Evolutionary conservation across 2,329 filamentous ascomycete species (phyloP).

Genomic region (Penicillium psychrosexuale): DNA sequence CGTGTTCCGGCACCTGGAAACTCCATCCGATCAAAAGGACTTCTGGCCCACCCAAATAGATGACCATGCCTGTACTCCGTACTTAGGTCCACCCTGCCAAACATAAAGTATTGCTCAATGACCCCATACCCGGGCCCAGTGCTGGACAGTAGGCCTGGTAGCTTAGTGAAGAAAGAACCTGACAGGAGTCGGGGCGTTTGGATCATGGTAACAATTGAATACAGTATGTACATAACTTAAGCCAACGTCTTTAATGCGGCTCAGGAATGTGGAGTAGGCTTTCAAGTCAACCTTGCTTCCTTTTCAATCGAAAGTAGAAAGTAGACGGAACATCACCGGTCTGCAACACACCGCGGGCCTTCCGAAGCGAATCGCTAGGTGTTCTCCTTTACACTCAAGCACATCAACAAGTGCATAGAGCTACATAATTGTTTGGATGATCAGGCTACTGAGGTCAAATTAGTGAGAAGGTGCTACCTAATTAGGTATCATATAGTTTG

Average conservation of each 20-base stretch:
- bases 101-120: slow-evolving; percentile 47
- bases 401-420: background rate
- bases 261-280: slow-evolving; percentile 41
- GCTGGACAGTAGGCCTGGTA: slow-evolving; percentile 28
- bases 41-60: slow-evolving; percentile 37
- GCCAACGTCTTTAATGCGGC: slow-evolving; percentile 46
- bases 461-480: background rate
- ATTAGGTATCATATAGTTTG: background rate
- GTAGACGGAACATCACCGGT: slow-evolving; percentile 36
- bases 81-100: slow-evolving; percentile 43
- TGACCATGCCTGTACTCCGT: slow-evolving; percentile 46
- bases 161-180: slow-evolving; percentile 41
- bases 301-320: slow-evolving; percentile 33
- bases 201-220: slow-evolving; percentile 54
- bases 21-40: slow-evolving; percentile 49
- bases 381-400: slow-evolving; percentile 26
- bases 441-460: background rate
- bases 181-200: slow-evolving; percentile 41
- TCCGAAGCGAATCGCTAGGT: slow-evolving; percentile 24
- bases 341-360: slow-evolving; percentile 28
- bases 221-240: slow-evolving; percentile 10
- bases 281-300: slow-evolving; percentile 37
- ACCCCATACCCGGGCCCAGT: slow-evolving; percentile 37
- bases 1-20: slow-evolving; percentile 39
- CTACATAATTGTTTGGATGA: too few species aligned